Base-by-base conservation (phyloP, 2,329 filamentous ascomycete species). In the Pyrenophora tritici-repentis region DNA sequence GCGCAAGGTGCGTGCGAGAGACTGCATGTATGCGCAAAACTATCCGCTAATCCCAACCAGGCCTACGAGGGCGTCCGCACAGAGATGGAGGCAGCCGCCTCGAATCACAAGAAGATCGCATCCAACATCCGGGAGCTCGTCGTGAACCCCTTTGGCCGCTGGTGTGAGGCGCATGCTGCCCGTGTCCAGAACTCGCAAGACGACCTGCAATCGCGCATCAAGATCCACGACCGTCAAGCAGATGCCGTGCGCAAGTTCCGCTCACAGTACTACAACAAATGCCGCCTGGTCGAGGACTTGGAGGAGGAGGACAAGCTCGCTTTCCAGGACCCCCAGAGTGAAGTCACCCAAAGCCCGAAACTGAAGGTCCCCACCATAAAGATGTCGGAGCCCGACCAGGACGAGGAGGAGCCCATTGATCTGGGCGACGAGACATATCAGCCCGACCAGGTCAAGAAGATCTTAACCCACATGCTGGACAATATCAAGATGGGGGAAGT, bases 281-380 rank as follows among this genome's bases (percentile, higher is more conserved):
- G 94, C 73, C 88, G 95, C 42, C 80, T 97, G 56, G 88, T 97
- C 6, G 95, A 99, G 73, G 94, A 99, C 71, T 78, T 97, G 54
- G 94, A 99, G 73, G 94, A 99, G 76, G 95, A 99, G 79, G 96
- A 97, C 74, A 97, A 99, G 76, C 83, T 99, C 47, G 94, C 92
- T 33, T 99, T 99, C 76, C 91, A 96, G 73, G 91, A 92, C 60
- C 91, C 91, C 4, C 80, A 83, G 55, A 80, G 72, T 43, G 75
- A 81, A 55, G 72, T 68, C 14, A 68, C 73, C 7, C 71, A 75
- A 66, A 81, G 83, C 72, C 76, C 80, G 47, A 73, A 80, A 70
- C 61, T 81, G 80, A 86, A 72, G 72, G 88, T 91, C 34, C 89
- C 90, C 37, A 92, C 91, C 70, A 96, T 99, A 75, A 95, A 97